Conservation (phyloP, 2,329 filamentous ascomycete genomes). For the Beauveria sp. region DNA sequence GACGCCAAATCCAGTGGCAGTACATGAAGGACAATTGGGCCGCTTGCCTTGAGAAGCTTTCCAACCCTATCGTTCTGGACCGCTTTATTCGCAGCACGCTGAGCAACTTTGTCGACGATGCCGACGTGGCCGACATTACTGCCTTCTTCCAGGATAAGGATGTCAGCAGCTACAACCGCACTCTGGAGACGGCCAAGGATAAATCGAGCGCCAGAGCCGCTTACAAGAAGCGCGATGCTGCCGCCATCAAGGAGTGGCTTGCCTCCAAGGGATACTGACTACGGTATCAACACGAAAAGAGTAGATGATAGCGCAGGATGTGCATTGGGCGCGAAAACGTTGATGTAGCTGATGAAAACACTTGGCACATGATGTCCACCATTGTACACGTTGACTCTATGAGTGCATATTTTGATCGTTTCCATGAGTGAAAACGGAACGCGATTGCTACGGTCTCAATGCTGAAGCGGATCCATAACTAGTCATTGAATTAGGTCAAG, state of each 20-base stretch:
- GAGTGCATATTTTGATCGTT: background rate
- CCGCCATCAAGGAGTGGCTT: slow-evolving; percentile 72
- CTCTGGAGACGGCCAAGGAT: slow-evolving; percentile 76
- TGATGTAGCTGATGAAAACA: background rate
- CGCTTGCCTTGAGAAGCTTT: slow-evolving; percentile 61
- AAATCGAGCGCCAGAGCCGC: slow-evolving; percentile 75
- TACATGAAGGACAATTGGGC: slow-evolving; percentile 83
- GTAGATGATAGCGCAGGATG: background rate
- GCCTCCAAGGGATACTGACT: slow-evolving; percentile 37
- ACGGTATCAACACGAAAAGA: background rate
- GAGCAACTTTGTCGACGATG: slow-evolving; percentile 66
- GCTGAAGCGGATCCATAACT: too few species aligned
- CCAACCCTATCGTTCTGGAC: slow-evolving; percentile 81
- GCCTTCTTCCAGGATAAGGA: slow-evolving; percentile 83
- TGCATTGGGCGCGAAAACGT: background rate
- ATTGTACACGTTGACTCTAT: background rate
- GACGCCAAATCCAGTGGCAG: slow-evolving; percentile 71
- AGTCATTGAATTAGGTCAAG: too few species aligned
- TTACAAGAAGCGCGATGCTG: slow-evolving; percentile 72
- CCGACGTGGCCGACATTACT: slow-evolving; percentile 67
- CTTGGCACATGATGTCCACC: background rate
- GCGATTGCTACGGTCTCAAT: too few species aligned
- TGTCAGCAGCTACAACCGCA: slow-evolving; percentile 77
- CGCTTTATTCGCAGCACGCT: slow-evolving; percentile 76
- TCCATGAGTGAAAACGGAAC: background rate